Evolutionary conservation across 2,329 filamentous ascomycete species (phyloP), one percentile per base, ranked within the genome.

Genomic region (Exophiala sp.): DNA sequence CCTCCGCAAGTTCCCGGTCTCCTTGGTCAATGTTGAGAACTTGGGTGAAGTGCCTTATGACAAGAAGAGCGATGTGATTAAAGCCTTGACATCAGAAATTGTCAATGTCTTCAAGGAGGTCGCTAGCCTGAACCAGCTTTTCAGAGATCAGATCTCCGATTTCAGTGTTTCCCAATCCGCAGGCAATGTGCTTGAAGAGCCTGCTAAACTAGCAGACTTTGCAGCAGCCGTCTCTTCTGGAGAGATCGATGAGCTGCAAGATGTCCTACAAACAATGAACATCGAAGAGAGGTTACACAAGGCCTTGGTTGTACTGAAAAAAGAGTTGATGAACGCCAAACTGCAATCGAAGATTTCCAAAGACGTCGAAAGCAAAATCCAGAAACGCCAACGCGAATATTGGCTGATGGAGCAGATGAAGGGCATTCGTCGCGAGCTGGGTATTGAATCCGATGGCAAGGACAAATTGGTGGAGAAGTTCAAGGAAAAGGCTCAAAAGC

Each of bases 371-470:
- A 90, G 84, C 67, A 96, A 96, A 74, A 97, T 99, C 50, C 91
- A 91, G 65, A 97, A 99, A 75, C 86, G 92, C 29, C 94, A 99
- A 70, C 85, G 94, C 48, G 94, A 99, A 69, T 99, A 97, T 75
- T 97, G 91, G 89, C 77, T 99, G 43, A 95, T 96, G 90, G 94
- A 99, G 73, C 95, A 99, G 71, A 96, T 99, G 91, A 97, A 97
- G 77, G 94, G 91, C 21, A 99, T 99, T 67, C 87, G 90, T 54
- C 83, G 94, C 54, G 94, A 99, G 72, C 83, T 99, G 45, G 94
- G 95, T 18, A 89, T 99, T 49, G 95, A 99, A 70, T 95, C 90
- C 5, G 94, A 99, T 67, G 94, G 95, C 61, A 99, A 97, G 73
- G 94, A 99, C 67, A 97, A 97, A 75, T 79, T 99, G 10, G 89